phyloP scores from a whole-genome alignment of 768 basidiomycete species.

The Russula sp. region DNA sequence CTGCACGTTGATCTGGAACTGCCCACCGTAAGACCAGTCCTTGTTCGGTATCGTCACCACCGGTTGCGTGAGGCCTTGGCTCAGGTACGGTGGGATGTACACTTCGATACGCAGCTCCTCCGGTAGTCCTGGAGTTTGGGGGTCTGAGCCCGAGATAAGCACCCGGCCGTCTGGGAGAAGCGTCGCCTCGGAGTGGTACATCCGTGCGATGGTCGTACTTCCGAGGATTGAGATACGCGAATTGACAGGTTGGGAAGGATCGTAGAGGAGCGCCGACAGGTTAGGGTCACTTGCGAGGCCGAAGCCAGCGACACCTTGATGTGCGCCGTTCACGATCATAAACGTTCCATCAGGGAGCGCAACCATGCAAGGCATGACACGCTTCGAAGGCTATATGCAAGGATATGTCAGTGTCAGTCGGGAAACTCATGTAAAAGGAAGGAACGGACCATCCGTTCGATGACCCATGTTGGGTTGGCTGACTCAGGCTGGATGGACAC shows the following conservation, averaged over 20 bases:
- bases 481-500: slow-evolving; percentile 63
- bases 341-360: slow-evolving; percentile 69
- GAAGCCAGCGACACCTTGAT: slow-evolving; percentile 56
- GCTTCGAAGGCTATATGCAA: too few species aligned
- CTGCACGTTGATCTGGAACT: slow-evolving; percentile 47
- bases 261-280: slow-evolving; percentile 59
- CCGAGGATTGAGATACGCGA: slow-evolving; percentile 62
- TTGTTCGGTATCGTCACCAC: slow-evolving; percentile 42
- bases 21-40: slow-evolving; percentile 29
- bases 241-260: slow-evolving; percentile 52
- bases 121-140: slow-evolving; percentile 52
- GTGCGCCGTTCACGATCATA: slow-evolving; percentile 71
- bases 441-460: slow-evolving; percentile 70
- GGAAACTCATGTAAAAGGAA: slow-evolving; percentile 36
- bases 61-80: slow-evolving; percentile 55
- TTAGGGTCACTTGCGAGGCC: slow-evolving; percentile 53
- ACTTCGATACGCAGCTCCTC: slow-evolving; percentile 76
- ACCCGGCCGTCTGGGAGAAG: slow-evolving; percentile 72
- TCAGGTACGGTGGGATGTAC: slow-evolving; percentile 86
- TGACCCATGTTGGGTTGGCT: slow-evolving; percentile 52
- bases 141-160: slow-evolving; percentile 72
- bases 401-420: background rate
- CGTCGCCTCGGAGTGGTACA: slow-evolving; percentile 76
- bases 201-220: slow-evolving; percentile 62
- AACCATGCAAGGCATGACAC: slow-evolving; percentile 47